phyloP scores from a whole-genome alignment of 202 grass and related monocot genomes.

The Eragrostis tef region DNA sequence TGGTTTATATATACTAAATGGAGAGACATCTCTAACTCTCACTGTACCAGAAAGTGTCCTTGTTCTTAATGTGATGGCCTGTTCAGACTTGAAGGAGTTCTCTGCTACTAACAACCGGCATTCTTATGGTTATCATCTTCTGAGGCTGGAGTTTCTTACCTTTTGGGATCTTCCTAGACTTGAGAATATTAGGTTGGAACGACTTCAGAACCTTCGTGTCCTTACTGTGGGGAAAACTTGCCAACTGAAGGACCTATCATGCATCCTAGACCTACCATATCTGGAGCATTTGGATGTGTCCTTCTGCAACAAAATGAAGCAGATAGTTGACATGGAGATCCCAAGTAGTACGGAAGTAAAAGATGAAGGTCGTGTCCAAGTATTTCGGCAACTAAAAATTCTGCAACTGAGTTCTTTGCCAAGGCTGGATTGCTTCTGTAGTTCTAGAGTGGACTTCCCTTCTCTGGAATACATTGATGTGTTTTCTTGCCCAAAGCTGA shows the following conservation, averaged over 20 bases:
- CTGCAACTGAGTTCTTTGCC: conserved; percentile 43
- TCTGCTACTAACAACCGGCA: not conserved
- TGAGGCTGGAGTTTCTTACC: conserved; percentile 31
- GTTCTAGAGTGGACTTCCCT: conserved; percentile 29
- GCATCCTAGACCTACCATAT: conserved; percentile 19
- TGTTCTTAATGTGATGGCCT: conserved; percentile 39
- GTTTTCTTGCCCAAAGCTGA: conserved; percentile 43
- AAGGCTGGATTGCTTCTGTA: conserved; percentile 30
- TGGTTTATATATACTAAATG: conserved; percentile 46
- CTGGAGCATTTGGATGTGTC: conserved; percentile 36
- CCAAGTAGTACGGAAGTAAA: not conserved
- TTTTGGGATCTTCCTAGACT: conserved; percentile 47
- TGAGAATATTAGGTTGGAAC: conserved; percentile 17
- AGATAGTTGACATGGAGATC: conserved; percentile 31
- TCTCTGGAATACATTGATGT: conserved; percentile 51
- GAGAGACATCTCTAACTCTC: conserved; percentile 35
- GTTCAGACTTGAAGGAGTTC: conserved; percentile 33
- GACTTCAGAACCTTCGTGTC: conserved; percentile 35
- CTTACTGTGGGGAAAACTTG: conserved; percentile 26
- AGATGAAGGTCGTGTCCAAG: not conserved
- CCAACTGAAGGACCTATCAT: conserved; percentile 39
- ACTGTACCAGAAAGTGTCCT: conserved; percentile 38
- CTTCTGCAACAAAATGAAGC: conserved; percentile 42
- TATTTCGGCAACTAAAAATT: conserved; percentile 27
- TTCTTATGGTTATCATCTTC: not conserved